Conservation (phyloP, 345 rosid genomes). For the Ceriops zippeliana region DNA sequence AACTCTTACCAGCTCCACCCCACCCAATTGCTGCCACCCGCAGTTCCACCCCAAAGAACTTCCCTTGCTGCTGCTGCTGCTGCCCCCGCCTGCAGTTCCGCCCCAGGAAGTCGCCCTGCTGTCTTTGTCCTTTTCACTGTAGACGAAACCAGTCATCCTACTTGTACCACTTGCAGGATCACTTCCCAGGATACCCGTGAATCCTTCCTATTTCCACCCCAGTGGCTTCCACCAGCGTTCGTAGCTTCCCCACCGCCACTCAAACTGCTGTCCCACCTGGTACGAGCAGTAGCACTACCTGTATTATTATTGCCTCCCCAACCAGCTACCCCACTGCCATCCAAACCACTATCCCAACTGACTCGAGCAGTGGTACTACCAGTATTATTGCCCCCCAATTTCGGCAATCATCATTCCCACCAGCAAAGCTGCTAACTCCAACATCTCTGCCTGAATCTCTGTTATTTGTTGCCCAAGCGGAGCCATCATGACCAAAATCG, state of each 20-base stretch:
- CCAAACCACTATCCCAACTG: neutral
- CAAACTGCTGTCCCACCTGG: neutral
- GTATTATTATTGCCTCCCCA: neutral
- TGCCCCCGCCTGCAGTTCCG: neutral
- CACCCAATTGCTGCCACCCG: neutral
- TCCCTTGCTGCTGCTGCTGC: neutral
- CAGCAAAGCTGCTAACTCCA: too few relatives aligned
- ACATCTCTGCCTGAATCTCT: too few relatives aligned
- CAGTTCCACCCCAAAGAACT: neutral
- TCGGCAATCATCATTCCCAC: neutral
- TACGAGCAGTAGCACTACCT: neutral
- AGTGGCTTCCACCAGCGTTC: neutral
- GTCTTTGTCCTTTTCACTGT: neutral
- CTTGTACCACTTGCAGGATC: conserved; percentile 1
- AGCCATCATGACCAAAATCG: neutral
- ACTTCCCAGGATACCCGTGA: conserved; percentile 6
- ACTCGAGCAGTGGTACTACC: neutral
- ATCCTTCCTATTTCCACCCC: neutral
- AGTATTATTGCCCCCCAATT: neutral
- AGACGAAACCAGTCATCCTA: neutral
- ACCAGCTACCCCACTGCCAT: neutral
- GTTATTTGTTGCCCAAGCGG: neutral
- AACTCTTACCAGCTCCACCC: neutral
- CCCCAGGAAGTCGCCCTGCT: neutral
- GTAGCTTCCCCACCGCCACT: neutral